Conservation (phyloP, 352 stramenopile species). For the Phytophthora litchii region DNA sequence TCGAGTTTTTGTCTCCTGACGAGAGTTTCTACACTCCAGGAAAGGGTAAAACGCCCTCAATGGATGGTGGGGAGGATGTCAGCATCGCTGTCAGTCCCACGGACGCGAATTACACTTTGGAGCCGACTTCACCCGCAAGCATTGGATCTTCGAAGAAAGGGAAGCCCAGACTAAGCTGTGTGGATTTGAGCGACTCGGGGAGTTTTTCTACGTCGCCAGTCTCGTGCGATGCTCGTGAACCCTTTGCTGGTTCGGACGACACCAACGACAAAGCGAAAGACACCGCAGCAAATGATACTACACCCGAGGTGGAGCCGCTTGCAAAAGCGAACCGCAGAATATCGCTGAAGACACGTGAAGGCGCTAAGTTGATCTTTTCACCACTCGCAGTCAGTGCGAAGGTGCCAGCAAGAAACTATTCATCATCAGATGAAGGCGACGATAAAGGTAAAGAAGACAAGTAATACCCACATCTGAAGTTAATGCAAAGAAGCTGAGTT, state of each 20-base stretch:
- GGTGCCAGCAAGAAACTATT: conserved; percentile 17
- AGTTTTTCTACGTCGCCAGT: conserved; percentile 37
- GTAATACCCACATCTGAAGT: not conserved
- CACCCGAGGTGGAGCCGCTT: conserved; percentile 5
- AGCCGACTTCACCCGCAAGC: conserved; percentile 23
- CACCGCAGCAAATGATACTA: conserved; percentile 2
- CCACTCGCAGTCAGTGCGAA: conserved; percentile 41
- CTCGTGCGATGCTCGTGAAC: conserved; percentile 19
- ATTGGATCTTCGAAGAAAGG: conserved; percentile 25
- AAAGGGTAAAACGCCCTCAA: conserved; percentile 16
- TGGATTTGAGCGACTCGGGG: conserved; percentile 34
- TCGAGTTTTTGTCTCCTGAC: conserved; percentile 30
- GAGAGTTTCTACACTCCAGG: conserved; percentile 26
- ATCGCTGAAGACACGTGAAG: conserved; percentile 32
- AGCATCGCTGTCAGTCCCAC: conserved; percentile 3
- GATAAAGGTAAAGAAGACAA: conserved; percentile 15
- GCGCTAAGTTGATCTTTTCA: conserved; percentile 50
- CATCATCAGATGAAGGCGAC: conserved; percentile 12
- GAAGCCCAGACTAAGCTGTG: conserved; percentile 34
- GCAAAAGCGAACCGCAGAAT: conserved; percentile 31
- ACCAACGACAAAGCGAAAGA: conserved; percentile 20
- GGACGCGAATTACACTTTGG: conserved; percentile 5
- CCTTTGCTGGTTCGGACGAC: conserved; percentile 21
- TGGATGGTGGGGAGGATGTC: conserved; percentile 1
- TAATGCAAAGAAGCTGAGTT: not conserved